Evolutionary conservation across 441 rosid species (phyloP).

Genomic region (Metrosideros polymorpha): DNA sequence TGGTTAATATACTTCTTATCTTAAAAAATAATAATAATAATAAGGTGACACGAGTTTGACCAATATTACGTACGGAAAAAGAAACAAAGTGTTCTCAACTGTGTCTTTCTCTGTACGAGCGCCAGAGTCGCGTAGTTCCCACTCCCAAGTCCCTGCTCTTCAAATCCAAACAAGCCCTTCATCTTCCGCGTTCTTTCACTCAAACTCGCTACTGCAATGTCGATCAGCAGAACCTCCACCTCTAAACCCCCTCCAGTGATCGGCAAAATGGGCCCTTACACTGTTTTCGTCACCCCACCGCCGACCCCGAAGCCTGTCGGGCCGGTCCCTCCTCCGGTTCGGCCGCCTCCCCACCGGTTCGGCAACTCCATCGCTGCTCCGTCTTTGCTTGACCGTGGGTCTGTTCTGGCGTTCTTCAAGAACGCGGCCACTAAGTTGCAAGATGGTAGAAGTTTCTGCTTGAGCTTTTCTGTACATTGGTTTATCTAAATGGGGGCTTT

Average conservation of each 20-base stretch:
- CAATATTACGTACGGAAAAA: background rate
- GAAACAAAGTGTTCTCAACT: background rate
- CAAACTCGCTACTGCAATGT: background rate
- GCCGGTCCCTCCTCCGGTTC: background rate
- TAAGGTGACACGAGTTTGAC: too few species aligned
- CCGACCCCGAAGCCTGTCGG: background rate
- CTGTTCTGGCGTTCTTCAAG: background rate
- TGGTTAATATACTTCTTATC: too few species aligned
- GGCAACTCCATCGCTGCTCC: background rate
- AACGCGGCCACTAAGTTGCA: background rate
- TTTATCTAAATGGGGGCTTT: background rate
- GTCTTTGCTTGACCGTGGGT: background rate
- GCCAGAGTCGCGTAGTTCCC: background rate
- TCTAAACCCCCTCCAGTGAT: background rate
- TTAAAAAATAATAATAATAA: too few species aligned
- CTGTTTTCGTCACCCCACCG: slow-evolving; percentile 5
- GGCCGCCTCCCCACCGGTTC: background rate
- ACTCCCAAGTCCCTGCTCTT: background rate
- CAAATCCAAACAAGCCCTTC: background rate
- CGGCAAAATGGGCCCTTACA: slow-evolving; percentile 7
- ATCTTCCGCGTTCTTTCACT: background rate
- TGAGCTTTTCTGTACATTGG: background rate
- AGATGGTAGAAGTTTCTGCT: background rate
- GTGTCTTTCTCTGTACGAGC: background rate
- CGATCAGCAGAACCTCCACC: background rate